Conservation (phyloP, 148 eudicot species). For the Pouteria glomerata region DNA sequence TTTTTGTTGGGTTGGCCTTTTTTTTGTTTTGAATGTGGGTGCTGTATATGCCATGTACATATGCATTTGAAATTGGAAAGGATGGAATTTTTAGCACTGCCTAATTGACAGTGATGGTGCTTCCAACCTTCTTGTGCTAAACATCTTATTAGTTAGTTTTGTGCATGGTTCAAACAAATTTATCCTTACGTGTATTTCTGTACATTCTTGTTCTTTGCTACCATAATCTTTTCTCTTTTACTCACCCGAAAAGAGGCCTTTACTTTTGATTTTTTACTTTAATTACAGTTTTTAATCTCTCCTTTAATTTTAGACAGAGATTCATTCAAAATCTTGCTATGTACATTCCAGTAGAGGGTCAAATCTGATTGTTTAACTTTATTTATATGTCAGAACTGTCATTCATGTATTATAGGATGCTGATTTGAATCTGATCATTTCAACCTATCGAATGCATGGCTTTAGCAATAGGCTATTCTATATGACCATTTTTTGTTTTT, state of each 20-base stretch:
- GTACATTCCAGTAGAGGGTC: neutral
- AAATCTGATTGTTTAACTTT: neutral
- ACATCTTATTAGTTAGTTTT: conserved; percentile 11
- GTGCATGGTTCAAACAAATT: conserved; percentile 6
- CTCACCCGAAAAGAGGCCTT: neutral
- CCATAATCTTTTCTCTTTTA: neutral
- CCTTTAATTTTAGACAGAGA: neutral
- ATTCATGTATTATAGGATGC: neutral
- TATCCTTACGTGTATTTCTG: conserved; percentile 12
- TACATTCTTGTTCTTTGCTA: conserved; percentile 4
- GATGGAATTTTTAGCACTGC: conserved; percentile 8
- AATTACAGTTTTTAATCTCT: neutral
- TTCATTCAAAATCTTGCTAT: neutral
- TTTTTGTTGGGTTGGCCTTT: conserved; percentile 1
- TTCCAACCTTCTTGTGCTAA: conserved; percentile 22
- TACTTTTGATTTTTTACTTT: neutral
- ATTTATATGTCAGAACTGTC: too few species aligned
- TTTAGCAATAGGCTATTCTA: neutral
- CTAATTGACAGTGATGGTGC: conserved; percentile 22
- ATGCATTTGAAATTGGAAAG: conserved; percentile 7
- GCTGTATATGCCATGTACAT: neutral
- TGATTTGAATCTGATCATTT: neutral
- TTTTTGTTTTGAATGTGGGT: conserved; percentile 3
- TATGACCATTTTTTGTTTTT: neutral
- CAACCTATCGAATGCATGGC: neutral